Conservation (phyloP, 495 filamentous ascomycete genomes). For the Neurospora discreta region DNA sequence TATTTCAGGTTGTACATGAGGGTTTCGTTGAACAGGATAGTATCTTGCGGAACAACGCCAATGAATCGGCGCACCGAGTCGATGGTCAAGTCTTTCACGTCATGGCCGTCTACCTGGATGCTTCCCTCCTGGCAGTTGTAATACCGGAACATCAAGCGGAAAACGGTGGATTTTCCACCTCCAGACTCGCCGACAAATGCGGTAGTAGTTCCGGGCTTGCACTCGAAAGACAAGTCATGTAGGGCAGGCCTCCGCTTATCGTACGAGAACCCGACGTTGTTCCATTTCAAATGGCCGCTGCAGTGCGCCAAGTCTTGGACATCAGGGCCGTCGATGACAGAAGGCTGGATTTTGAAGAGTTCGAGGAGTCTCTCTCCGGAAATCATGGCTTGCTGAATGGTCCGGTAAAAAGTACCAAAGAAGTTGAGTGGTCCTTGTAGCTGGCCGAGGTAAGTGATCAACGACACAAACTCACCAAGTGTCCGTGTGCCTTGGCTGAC, state of each 20-base stretch:
- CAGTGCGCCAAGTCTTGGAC: constrained; percentile 46
- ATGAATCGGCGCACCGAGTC: constrained; percentile 85
- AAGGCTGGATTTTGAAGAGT: constrained; percentile 80
- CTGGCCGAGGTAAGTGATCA: constrained; percentile 87
- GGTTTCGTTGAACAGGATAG: constrained; percentile 91
- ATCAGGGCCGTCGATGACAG: constrained; percentile 59
- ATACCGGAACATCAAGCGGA: constrained; percentile 89
- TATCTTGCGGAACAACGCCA: constrained; percentile 95
- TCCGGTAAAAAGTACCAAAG: constrained; percentile 95
- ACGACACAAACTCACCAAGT: constrained; percentile 68
- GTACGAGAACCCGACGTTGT: constrained; percentile 83
- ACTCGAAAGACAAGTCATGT: constrained; percentile 68
- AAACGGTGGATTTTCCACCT: constrained; percentile 95
- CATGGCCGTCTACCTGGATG: constrained; percentile 72
- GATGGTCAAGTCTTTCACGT: constrained; percentile 79
- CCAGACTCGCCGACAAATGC: constrained; percentile 94
- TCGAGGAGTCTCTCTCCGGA: constrained; percentile 92
- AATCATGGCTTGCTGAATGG: constrained; percentile 93
- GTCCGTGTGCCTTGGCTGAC: constrained; percentile 59
- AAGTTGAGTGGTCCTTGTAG: constrained; percentile 90
- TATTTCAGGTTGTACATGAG: constrained; percentile 96
- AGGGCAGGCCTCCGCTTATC: constrained; percentile 80
- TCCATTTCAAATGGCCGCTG: constrained; percentile 72
- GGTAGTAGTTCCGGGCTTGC: constrained; percentile 81
- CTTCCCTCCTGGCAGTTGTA: constrained; percentile 71